Evolutionary conservation across 495 filamentous ascomycete genomes (phyloP), one percentile per base, ranked within the genome.

Genomic region (Tuber melanosporum): DNA sequence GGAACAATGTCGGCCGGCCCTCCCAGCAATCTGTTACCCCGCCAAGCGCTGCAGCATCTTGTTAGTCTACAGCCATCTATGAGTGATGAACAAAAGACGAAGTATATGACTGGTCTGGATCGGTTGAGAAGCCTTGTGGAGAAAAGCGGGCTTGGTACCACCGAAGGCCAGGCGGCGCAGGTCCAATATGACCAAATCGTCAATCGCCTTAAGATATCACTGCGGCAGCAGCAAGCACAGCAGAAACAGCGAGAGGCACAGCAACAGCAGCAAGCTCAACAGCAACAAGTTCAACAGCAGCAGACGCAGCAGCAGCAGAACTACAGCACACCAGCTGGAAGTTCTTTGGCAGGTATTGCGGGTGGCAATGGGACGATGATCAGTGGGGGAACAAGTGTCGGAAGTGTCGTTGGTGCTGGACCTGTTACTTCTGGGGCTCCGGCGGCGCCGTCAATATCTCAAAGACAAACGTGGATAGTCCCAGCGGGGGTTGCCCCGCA

Each of bases 141-240:
- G 66, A 88, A 81, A 22, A 87, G 88, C n/a, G 85, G 88, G 12
- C 83, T 86, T 9, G 87, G 89, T 22, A 88, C 86, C 5, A 74
- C 84, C 2, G 89, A 91, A 73, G 90, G 92, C 71, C 85, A 87
- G 73, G 83, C 85, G 1, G 92, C 93, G 0, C 90, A 91, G 81
- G 84, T 85, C 19, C 92, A 90, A 82, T 87, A 95, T 10, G 83
- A 86, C 4, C 87, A 91, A 22, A 89, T 94, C 72, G 89, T 92
- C 0, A 86, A 88, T 74, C 91, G 88, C 81, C 84, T 94, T 62
- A 85, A 87, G 81, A 86, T 85, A 17, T 91, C 91, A 76, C 85
- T 92, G 76, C 86, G 88, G 19, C 79, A 74, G 72, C 73, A 76
- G 46, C 79, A 78, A 15, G 49, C 47, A n/a, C 74, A 78, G 12